Evolutionary conservation across 2,329 filamentous ascomycete genomes (phyloP), one percentile per base, ranked within the genome.

Genomic region (Eurotiales sp.): DNA sequence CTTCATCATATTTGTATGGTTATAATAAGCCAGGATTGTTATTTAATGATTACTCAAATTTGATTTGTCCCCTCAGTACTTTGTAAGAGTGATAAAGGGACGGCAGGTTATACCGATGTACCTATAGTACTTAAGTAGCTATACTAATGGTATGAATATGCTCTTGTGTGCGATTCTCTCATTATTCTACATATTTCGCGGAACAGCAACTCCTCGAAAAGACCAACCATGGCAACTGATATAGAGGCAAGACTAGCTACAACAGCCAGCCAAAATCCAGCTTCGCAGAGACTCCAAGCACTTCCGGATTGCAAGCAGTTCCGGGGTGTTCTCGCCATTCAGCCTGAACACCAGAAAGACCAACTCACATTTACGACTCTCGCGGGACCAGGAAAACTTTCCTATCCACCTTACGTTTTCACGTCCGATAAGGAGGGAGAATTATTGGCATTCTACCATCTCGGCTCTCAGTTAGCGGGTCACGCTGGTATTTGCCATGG

Each of bases 331-430:
- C 40, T 42, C 19, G 21, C 21, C 40, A 42, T 42, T 42, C 40
- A 11, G 40, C 19, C 22, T 21, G 21, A 42, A 42, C 15, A 42
- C 40, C 40, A 42, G 40, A 21, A 17, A 42, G 40, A 42, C 40
- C 40, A 42, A 42, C 40, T 42, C 40, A 42, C 40, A 23, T 42
- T 42, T 42, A 42, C 40, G 40, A 42, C 40, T 42, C 40, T 42
- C 10, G 40, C 40, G 25, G 40, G 40, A 42, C 40, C 40, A 42
- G 40, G 40, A 11, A 42, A 42, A 42, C 22, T 42, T 42, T 42
- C 40, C 22, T 42, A 21, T 25, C 40, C 40, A 14, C 40, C 40
- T 25, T 27, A 25, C 19, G 19, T 22, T 42, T 17, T 21, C 21
- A 42, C 40, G 15, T 42, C 40, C 15, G 25, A 42, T 12, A 21